Evolutionary conservation across 2,329 filamentous ascomycete genomes (phyloP).

Genomic region (Aulographum hederae): DNA sequence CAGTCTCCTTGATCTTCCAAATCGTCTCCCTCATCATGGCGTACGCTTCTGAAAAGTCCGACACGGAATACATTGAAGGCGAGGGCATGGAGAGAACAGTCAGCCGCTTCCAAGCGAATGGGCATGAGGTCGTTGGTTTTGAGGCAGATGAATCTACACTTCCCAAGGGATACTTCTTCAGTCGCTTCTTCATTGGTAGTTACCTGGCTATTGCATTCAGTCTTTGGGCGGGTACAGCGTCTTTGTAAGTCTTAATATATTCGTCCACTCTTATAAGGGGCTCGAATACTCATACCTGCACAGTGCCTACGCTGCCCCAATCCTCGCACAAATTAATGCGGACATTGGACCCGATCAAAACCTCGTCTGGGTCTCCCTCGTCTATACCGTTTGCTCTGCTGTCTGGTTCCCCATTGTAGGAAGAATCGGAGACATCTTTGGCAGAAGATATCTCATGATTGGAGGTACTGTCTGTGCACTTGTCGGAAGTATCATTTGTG

Average conservation of each 20-base stretch:
- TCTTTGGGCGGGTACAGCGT: background rate
- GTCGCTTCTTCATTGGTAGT: constrained; percentile 1
- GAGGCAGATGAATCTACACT: constrained; percentile 3
- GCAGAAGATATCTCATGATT: constrained; percentile 2
- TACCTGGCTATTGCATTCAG: constrained; percentile 3
- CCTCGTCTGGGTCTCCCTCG: constrained; percentile 1
- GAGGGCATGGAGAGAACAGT: no score
- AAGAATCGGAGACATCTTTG: background rate
- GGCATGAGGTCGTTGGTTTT: background rate
- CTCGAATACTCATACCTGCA: no score
- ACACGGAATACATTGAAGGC: no score
- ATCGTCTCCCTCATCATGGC: no score
- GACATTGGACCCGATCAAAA: constrained; percentile 2
- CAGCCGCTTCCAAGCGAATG: no score
- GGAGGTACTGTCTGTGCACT: constrained; percentile 2
- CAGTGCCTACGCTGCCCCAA: constrained; percentile 1
- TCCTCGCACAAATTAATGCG: constrained; percentile 2
- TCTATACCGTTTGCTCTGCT: background rate
- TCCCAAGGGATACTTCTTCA: constrained; percentile 3
- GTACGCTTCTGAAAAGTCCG: no score
- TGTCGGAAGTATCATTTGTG: constrained; percentile 3
- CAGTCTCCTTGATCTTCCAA: no score
- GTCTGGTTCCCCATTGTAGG: constrained; percentile 1
- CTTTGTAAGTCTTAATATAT: constrained; percentile 1
- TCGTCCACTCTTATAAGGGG: no score